Conservation (phyloP, 768 basidiomycete genomes). For the Lentinula edodes region DNA sequence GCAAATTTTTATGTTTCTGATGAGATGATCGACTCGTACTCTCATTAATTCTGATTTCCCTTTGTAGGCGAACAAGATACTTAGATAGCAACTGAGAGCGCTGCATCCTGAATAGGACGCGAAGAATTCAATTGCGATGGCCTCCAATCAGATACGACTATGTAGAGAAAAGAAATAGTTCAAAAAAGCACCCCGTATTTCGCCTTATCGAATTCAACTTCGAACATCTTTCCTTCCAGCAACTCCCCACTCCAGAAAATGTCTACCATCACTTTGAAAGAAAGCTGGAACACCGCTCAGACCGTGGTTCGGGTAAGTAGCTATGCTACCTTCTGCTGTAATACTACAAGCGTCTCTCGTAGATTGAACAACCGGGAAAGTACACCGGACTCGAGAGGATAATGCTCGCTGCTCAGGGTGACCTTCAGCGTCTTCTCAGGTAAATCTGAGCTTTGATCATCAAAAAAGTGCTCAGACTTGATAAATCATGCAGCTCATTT, state of each 20-base stretch:
- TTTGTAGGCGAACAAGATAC: not conserved
- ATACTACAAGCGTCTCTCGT: not conserved
- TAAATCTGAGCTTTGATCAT: conserved; percentile 20
- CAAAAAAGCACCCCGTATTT: not conserved
- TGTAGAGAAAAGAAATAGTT: not conserved
- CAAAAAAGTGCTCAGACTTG: not conserved
- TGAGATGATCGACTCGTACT: not conserved
- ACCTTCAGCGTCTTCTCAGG: conserved; percentile 67
- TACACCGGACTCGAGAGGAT: conserved; percentile 62
- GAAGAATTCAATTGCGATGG: too few species aligned
- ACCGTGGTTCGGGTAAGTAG: not conserved
- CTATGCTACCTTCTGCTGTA: not conserved
- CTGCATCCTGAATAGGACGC: not conserved
- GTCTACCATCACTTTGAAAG: not conserved
- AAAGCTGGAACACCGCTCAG: not conserved
- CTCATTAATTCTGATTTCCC: not conserved
- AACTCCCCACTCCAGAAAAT: not conserved
- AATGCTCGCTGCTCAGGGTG: conserved; percentile 63
- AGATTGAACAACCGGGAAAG: not conserved
- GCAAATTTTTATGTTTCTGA: not conserved
- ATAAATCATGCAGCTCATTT: conserved; percentile 42
- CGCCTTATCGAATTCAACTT: not conserved
- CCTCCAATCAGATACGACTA: not conserved
- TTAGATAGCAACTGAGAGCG: not conserved
- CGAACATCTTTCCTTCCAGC: not conserved